Base-by-base conservation (phyloP, 106 monocot species). In the Allium fistulosum region DNA sequence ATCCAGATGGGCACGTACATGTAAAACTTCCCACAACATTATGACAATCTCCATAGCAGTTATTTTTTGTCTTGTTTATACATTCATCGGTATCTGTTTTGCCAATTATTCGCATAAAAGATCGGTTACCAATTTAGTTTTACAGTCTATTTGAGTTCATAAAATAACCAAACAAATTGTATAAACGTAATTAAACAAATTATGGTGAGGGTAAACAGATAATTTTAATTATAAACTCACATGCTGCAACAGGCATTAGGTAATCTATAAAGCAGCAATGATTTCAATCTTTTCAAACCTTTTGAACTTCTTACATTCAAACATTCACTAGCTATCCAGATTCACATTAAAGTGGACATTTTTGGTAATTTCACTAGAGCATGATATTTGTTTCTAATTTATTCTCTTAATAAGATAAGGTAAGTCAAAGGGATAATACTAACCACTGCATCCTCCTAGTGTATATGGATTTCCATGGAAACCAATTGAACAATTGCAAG, bases 381-480 rank as follows among this genome's bases (percentile, higher is more conserved):
- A 37, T 37, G 37, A 37, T 5, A 37, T 37, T 37, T 37, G 4
- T 37, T 2, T 37, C 37, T 37, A 37, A 37, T 37, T 37, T 1
- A 5, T 37, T 37, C 5, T 37, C 37, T 37, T 37, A 37, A 37
- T 37, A 4, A 55, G 53, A 8, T 2, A 55, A 55, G 53, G 3
- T 55, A 7, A 0, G 2, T 26, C 26, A 61, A 16, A 61, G 37
- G 37, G 1, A 61, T 10, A 26, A 28, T 28, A 61, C 26, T 26
- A 26, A 61, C 84, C 84, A 77, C 75, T 55, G 65, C 78, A 81
- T 6, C 81, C 85, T 59, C 52, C 22, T n/a, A 6, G 1, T 4
- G 79, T 46, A 62, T 86, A 82, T 7, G 85, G 85, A 28, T 86
- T 86, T 9, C 85, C 85, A 0, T 14, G 27, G 59, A 52, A 79